These are phyloP conservation scores for Bipolaris gigantea DNA, from an alignment of 2,329 filamentous ascomycete species.

Conservation along the genomic window DNA sequence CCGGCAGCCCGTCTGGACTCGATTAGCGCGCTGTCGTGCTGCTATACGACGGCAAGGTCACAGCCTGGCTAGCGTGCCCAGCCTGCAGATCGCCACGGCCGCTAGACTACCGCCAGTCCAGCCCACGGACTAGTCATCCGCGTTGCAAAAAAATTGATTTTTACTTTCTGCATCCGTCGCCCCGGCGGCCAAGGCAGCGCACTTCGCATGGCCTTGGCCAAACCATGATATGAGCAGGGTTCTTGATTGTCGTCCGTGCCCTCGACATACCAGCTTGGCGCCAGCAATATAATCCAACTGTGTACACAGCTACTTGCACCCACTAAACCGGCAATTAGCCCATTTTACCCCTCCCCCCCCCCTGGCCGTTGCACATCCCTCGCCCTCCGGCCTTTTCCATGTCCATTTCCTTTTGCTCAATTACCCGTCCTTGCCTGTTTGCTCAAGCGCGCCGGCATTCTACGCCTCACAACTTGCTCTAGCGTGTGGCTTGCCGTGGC, in stretches of 20 bases:
- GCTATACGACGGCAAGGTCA: neutral
- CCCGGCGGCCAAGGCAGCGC: slow-evolving; percentile 11
- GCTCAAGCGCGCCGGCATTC: too few relatives aligned
- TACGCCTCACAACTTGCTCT: too few relatives aligned
- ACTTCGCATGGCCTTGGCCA: slow-evolving; percentile 13
- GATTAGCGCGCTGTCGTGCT: neutral
- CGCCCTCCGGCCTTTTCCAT: too few relatives aligned
- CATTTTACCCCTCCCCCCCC: neutral
- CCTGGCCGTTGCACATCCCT: neutral
- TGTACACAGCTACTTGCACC: neutral
- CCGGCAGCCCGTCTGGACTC: neutral
- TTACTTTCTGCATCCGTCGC: slow-evolving; percentile 14
- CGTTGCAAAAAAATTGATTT: slow-evolving; percentile 5
- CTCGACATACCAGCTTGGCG: neutral
- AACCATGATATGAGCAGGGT: slow-evolving; percentile 14
- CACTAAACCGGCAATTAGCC: neutral
- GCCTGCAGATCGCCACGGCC: neutral
- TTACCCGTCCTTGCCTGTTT: too few relatives aligned
- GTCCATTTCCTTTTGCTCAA: too few relatives aligned
- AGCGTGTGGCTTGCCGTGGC: too few relatives aligned
- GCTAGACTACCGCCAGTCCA: neutral
- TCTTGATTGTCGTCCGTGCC: slow-evolving; percentile 10
- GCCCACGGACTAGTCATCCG: neutral
- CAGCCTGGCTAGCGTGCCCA: neutral
- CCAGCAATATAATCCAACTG: neutral